phyloP scores from a whole-genome alignment of 1,284 basidiomycete genomes.

The Tylopilus sp. region DNA sequence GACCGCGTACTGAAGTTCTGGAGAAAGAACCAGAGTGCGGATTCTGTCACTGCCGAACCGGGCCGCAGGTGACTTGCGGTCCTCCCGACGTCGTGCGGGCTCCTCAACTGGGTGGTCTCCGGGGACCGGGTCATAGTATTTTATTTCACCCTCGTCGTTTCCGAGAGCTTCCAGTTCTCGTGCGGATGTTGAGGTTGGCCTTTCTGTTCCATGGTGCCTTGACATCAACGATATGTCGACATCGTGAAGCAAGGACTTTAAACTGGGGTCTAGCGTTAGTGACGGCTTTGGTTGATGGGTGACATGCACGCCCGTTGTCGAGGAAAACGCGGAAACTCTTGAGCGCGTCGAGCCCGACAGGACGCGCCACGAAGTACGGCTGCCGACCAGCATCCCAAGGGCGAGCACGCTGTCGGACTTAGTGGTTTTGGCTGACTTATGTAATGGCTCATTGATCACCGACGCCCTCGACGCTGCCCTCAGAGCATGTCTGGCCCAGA shows the following conservation, averaged over 20 bases:
- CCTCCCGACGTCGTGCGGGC: slow-evolving; percentile 36
- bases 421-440: slow-evolving; percentile 14
- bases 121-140: slow-evolving; percentile 25
- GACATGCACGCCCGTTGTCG: slow-evolving; percentile 14
- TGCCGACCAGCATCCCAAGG: slow-evolving; percentile 23
- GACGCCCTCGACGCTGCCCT: not conserved
- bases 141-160: slow-evolving; percentile 27
- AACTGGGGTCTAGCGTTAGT: slow-evolving; percentile 59
- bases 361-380: slow-evolving; percentile 23
- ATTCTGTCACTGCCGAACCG: slow-evolving; percentile 70
- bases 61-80: slow-evolving; percentile 77
- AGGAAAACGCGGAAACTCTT: slow-evolving; percentile 17
- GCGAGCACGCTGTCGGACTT: not conserved
- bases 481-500: slow-evolving; percentile 18
- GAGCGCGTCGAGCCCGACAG: slow-evolving; percentile 22
- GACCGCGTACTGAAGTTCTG: slow-evolving; percentile 62
- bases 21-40: slow-evolving; percentile 66
- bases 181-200: slow-evolving; percentile 10
- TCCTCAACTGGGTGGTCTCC: slow-evolving; percentile 29
- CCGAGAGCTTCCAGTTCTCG: slow-evolving; percentile 56
- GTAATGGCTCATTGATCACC: slow-evolving; percentile 14
- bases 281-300: slow-evolving; percentile 41
- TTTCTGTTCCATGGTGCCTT: slow-evolving; percentile 31
- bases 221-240: slow-evolving; percentile 59
- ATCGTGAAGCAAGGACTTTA: slow-evolving; percentile 57